These are phyloP conservation scores for Fraxinus platypoda DNA, from an alignment of 305 asterid genomes.

Conservation along the genomic window DNA sequence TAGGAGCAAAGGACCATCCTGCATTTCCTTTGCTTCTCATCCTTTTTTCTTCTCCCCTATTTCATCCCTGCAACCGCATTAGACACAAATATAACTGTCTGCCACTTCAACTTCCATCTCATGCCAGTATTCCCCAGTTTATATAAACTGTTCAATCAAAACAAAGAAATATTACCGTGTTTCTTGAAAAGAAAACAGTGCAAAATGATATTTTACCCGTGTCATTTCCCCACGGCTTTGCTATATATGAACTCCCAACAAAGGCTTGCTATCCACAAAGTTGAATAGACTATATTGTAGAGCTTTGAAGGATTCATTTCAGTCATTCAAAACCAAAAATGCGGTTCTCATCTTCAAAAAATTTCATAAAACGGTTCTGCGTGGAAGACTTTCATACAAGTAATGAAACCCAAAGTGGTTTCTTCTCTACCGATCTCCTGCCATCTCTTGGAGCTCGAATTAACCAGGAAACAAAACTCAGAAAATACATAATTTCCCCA, in stretches of 20 bases:
- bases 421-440: conserved; percentile 74
- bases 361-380: conserved; percentile 64
- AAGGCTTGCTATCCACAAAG: conserved; percentile 9
- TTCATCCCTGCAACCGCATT: conserved; percentile 18
- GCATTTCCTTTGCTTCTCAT: conserved; percentile 6
- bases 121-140: neutral
- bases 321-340: conserved; percentile 23
- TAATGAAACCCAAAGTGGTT: conserved; percentile 41
- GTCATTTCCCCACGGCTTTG: conserved; percentile 22
- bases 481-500: conserved; percentile 59
- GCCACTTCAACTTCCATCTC: conserved; percentile 34
- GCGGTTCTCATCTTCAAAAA: conserved; percentile 46
- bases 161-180: conserved; percentile 2
- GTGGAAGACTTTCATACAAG: conserved; percentile 57
- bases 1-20: conserved; percentile 27
- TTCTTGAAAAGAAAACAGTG: conserved; percentile 24
- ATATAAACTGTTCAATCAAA: neutral
- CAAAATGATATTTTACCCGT: conserved; percentile 31
- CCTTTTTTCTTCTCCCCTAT: conserved; percentile 1
- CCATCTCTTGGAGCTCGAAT: conserved; percentile 89
- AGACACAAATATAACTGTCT: conserved; percentile 20
- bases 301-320: neutral
- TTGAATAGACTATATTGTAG: neutral
- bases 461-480: conserved; percentile 56
- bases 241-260: conserved; percentile 44